These are phyloP conservation scores for Prunus yedoensis DNA, from an alignment of 331 rosid genomes.

Conservation along the genomic window DNA sequence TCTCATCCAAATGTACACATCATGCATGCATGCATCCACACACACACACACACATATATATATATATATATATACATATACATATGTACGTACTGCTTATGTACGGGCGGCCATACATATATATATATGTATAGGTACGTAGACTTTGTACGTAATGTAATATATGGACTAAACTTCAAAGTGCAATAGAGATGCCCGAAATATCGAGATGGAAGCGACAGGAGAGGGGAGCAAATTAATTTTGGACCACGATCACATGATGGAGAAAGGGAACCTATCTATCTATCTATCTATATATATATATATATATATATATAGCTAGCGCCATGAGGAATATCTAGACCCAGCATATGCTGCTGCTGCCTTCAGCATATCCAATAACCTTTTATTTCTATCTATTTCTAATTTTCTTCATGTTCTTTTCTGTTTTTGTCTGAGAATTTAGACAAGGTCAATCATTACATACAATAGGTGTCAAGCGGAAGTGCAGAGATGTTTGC, in stretches of 20 bases:
- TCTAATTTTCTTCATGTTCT: background rate
- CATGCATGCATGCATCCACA: too few species aligned
- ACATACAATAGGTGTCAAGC: background rate
- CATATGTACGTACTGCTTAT: background rate
- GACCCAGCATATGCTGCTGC: slow-evolving; percentile 34
- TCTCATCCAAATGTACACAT: too few species aligned
- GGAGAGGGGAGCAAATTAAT: background rate
- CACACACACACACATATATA: too few species aligned
- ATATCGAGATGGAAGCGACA: background rate
- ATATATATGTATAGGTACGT: background rate
- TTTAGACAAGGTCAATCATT: background rate
- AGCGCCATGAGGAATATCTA: slow-evolving; percentile 16
- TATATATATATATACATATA: too few species aligned
- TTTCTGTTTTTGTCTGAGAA: background rate
- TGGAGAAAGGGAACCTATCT: slow-evolving; percentile 18
- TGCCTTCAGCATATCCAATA: slow-evolving; percentile 18
- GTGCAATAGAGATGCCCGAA: background rate
- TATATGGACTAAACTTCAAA: background rate
- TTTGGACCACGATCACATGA: slow-evolving; percentile 30
- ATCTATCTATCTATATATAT: too few species aligned
- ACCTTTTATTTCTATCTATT: background rate
- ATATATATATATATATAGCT: background rate
- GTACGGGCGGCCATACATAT: background rate
- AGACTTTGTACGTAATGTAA: background rate
- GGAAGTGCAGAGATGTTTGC: too few species aligned